These are phyloP conservation scores for Cordia subcordata DNA, from an alignment of 257 asterid genomes.

Conservation along the genomic window DNA sequence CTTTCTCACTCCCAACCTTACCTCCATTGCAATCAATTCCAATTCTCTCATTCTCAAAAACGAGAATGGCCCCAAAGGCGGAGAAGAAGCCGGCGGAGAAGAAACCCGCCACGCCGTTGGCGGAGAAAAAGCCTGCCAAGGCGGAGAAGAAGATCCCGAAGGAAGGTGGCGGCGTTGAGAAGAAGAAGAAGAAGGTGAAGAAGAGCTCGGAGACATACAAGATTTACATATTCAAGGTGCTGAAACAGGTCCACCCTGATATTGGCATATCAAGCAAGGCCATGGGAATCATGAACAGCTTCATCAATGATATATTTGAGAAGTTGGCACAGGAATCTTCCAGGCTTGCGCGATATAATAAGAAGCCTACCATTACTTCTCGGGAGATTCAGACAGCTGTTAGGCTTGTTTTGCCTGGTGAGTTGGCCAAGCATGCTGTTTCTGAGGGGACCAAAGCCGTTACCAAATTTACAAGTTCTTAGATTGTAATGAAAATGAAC, in stretches of 20 bases:
- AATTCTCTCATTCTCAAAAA: background rate
- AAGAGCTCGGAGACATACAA: background rate
- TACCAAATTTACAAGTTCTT: no score
- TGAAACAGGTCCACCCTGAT: background rate
- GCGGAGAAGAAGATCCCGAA: background rate
- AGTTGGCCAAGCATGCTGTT: background rate
- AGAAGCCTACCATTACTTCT: background rate
- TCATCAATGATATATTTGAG: background rate
- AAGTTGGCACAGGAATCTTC: background rate
- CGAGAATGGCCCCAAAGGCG: conserved; percentile 23
- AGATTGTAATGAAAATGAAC: no score
- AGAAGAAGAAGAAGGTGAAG: background rate
- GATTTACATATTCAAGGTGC: background rate
- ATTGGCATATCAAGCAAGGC: background rate
- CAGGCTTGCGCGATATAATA: background rate
- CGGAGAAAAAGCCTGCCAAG: conserved; percentile 17
- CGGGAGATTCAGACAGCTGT: background rate
- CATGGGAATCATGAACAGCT: background rate
- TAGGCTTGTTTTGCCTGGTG: background rate
- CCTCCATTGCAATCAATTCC: background rate
- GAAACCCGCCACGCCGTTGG: conserved; percentile 18
- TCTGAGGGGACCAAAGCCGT: background rate
- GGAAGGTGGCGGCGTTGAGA: background rate
- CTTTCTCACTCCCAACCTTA: background rate
- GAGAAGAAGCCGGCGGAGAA: conserved; percentile 17